Evolutionary conservation across 2,329 filamentous ascomycete genomes (phyloP).

Genomic region (Pseudogymnoascus sp.): DNA sequence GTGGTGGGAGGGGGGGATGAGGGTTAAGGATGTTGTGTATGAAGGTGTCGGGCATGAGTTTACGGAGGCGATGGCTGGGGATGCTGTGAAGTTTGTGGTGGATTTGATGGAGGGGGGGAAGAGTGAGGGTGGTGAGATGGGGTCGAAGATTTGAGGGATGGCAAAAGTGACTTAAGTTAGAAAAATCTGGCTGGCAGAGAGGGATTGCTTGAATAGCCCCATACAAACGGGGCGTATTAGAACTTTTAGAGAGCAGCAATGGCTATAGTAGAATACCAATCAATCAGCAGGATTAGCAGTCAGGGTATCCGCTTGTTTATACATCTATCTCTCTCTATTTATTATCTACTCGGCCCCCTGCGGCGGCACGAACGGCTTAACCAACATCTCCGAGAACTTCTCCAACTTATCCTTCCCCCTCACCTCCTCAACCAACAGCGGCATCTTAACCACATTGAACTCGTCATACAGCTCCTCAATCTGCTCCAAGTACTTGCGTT

Average conservation of each 20-base stretch:
- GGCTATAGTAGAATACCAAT: background rate
- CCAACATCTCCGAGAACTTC: constrained; percentile 80
- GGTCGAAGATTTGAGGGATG: background rate
- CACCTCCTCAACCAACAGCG: constrained; percentile 89
- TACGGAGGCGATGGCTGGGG: constrained; percentile 56
- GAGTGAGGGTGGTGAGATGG: background rate
- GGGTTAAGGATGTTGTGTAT: constrained; percentile 61
- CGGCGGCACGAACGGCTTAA: constrained; percentile 68
- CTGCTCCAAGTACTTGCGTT: constrained; percentile 98
- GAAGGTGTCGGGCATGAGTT: constrained; percentile 64
- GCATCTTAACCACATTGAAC: constrained; percentile 99
- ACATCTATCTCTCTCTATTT: background rate
- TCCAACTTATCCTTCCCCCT: constrained; percentile 90
- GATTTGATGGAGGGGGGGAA: constrained; percentile 21
- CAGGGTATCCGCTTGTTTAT: constrained; percentile 8
- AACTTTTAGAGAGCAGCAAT: background rate
- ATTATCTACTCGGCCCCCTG: constrained; percentile 26
- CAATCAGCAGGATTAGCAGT: background rate
- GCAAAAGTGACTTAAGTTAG: background rate
- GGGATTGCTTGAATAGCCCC: background rate
- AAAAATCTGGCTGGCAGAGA: background rate
- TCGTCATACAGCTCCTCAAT: constrained; percentile 98
- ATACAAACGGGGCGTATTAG: background rate
- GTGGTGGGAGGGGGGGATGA: constrained; percentile 48
- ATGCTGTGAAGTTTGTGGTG: constrained; percentile 58